These are phyloP conservation scores for Lactifluus volemus DNA, from an alignment of 768 basidiomycete species.

Conservation along the genomic window DNA sequence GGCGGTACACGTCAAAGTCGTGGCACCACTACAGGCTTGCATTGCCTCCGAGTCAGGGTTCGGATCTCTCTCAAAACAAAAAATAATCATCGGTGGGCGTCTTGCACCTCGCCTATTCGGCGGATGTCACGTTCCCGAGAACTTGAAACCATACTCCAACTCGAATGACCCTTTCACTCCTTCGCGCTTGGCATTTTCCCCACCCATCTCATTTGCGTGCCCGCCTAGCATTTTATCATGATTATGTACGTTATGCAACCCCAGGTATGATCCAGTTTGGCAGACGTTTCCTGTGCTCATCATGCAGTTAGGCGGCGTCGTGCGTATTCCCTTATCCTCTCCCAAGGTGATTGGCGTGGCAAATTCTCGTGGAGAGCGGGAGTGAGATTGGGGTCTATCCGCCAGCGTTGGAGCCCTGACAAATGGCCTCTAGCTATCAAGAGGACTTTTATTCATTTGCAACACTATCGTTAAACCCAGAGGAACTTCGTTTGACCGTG, in stretches of 20 bases:
- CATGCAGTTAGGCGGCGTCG: slow-evolving; percentile 41
- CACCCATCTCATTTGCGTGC: neutral
- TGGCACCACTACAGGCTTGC: no score
- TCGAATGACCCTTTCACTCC: slow-evolving; percentile 12
- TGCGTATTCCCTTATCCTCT: slow-evolving; percentile 63
- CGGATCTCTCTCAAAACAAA: no score
- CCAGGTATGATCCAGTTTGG: slow-evolving; percentile 28
- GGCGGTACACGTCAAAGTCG: neutral
- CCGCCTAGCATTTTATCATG: slow-evolving; percentile 42
- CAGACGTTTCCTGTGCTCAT: slow-evolving; percentile 6
- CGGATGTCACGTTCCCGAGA: neutral
- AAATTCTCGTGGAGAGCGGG: slow-evolving; percentile 66
- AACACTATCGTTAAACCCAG: slow-evolving; percentile 64
- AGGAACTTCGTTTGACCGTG: slow-evolving; percentile 59
- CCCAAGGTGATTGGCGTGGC: slow-evolving; percentile 73
- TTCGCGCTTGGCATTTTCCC: neutral
- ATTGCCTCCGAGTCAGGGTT: no score
- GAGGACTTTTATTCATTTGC: slow-evolving; percentile 81
- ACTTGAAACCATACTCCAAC: neutral
- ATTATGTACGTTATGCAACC: slow-evolving; percentile 50
- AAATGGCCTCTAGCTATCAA: slow-evolving; percentile 52
- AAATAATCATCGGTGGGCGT: no score
- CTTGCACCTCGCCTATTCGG: no score
- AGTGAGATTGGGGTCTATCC: slow-evolving; percentile 32
- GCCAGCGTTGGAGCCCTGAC: slow-evolving; percentile 9